A percentile compares a stretch with the other conserved stretches of the same genome.
phyloP scores from a whole-genome alignment of 805 yeast species.

The Peterozyma toletana region DNA sequence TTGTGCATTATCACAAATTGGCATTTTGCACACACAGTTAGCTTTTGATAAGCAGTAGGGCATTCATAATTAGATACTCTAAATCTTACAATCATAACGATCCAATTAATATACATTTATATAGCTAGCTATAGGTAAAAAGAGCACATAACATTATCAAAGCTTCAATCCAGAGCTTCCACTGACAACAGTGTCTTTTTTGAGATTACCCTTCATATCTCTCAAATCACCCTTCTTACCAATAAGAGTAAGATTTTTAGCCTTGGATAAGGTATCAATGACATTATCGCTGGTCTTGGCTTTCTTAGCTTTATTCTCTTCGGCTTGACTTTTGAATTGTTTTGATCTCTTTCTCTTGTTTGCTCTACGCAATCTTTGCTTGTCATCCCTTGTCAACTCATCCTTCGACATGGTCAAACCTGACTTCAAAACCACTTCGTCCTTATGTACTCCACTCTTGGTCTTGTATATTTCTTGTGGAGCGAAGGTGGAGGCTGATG shows the following conservation, averaged over 20 bases:
- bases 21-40: too few relatives aligned
- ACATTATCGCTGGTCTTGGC: constrained; percentile 56
- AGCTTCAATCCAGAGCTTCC: constrained; percentile 5
- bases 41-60: too few relatives aligned
- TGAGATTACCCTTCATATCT: constrained; percentile 63
- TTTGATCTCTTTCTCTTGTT: constrained; percentile 74
- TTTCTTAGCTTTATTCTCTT: constrained; percentile 33
- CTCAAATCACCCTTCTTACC: constrained; percentile 70
- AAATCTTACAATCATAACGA: too few relatives aligned
- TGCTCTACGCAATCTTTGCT: constrained; percentile 80
- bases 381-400: constrained; percentile 79
- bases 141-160: background rate
- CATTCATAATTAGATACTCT: too few relatives aligned
- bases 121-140: background rate
- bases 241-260: constrained; percentile 72
- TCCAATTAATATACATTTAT: background rate
- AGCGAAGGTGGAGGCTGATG: constrained; percentile 70
- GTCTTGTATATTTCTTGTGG: constrained; percentile 86
- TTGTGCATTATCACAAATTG: too few relatives aligned
- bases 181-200: constrained; percentile 28
- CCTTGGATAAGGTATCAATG: constrained; percentile 61
- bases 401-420: constrained; percentile 77
- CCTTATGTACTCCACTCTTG: constrained; percentile 31
- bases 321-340: constrained; percentile 29
- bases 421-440: constrained; percentile 64